Base-by-base conservation (phyloP, 1,284 basidiomycete species). In the Pyrrhoderma noxium region DNA sequence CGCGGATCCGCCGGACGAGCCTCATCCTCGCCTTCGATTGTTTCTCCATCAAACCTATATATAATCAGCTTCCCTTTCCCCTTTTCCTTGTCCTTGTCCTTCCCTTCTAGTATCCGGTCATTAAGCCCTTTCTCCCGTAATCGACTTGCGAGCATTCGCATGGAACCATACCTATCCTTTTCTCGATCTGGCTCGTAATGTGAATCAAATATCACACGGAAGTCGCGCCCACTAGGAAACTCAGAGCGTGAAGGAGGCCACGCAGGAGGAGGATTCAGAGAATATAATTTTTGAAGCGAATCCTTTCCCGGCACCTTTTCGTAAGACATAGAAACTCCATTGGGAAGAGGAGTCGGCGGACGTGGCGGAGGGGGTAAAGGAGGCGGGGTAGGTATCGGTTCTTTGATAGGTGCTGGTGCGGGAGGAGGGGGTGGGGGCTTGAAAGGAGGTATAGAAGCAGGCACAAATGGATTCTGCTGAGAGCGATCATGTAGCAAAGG, bases 161-260 rank as follows among this genome's bases (percentile, higher is more conserved):
- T 60, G 49, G 46, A 50, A 34, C 55, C 56, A 40, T 75, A 70
- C 2, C 65, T 61, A 48, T 76, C 72, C 61, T 69, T 72, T 31
- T 31, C 27, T 31, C 27, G 27, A 31, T 40, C 38, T 14, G 38
- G 38, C 58, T 80, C 76, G 23, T 74, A 61, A 2, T 67, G 58
- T 36, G 80, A 75, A 61, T 89, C 85, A 61, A 76, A 88, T 8
- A 83, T 61, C 13, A 87, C 71, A 58, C 76, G 79, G 67, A 73
- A 83, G 39, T 77, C 64, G 50, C 67, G 73, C 31, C 68, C 70
- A 3, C 64, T 55, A 0, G 80, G 70, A 57, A 73, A 80, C 58
- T 72, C 70, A 37, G 64, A 67, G 2, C 63, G 67, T 23, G 65
- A 63, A 1, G 77, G 72, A 2, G 76, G 76, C 70, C 72, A 76